Evolutionary conservation across 331 rosid genomes (phyloP), one percentile per base, ranked within the genome.

Genomic region (Pyrus hybrid): DNA sequence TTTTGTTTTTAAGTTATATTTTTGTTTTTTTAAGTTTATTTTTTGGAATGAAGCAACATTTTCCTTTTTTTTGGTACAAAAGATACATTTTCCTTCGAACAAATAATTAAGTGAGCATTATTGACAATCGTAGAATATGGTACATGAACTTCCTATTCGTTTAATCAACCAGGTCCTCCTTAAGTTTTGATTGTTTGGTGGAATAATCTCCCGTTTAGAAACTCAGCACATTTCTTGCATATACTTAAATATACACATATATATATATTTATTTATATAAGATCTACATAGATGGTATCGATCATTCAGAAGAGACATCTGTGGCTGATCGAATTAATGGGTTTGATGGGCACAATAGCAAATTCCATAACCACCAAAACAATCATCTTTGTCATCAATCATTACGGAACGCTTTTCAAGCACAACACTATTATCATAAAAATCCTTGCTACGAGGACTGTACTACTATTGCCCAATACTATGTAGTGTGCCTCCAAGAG

Each of bases 401-500:
- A 12, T 37, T 67, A 41, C 13, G 54, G n/a, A 12, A 67, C 13
- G 54, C 0, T 21, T 67, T 37, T 67, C 71, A 21, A 18, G 54
- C 20, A 37, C 11, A 37, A 22, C 28, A 67, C 71, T 13, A 37
- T 35, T 41, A 21, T 51, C 54, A 35, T n/a, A 23, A 0, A 21
- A 67, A 67, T 37, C 29, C 20, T 37, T 37, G 71, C 54, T 12
- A 13, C 12, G 22, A 67, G 54, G 28, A 37, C 30, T 12, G 20
- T 67, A 6, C 6, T 22, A 22, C 28, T 35, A 20, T n/a, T n/a
- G n/a, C n/a, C n/a, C n/a, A n/a, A n/a, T n/a, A n/a, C n/a, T n/a
- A n/a, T n/a, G n/a, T n/a, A n/a, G n/a, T 78, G 47, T 78, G 77
- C 60, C 73, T 78, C 13, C 29, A 71, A n/a, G 68, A 71, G n/a